Evolutionary conservation across 208 protist genomes (phyloP), one percentile per base, ranked within the genome.

Genomic region (Endotrypanum monterogeii): DNA sequence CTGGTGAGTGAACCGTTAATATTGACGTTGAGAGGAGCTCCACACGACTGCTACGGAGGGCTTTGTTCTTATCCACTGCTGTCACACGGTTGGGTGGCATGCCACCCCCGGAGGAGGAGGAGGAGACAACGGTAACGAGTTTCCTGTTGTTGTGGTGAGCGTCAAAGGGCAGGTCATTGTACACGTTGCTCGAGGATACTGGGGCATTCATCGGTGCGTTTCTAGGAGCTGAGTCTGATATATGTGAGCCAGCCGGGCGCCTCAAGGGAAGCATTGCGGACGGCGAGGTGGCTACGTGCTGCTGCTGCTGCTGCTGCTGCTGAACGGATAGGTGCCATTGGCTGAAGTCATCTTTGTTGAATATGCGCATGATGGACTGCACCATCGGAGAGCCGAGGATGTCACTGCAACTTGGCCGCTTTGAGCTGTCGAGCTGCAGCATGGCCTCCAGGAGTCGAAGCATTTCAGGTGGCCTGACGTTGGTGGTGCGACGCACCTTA

Each of bases 391-490:
- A 94, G 62, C 70, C 70, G n/a, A 97, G 68, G 30, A 97, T 89
- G 57, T 95, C 90, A 2, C 87, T 54, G 70, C 93, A 97, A 52
- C 82, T 86, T 2, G 93, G 93, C 14, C 93, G 93, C 74, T 82
- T 81, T 39, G 37, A 14, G 51, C 89, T 88, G 58, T 93, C 83
- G 57, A 79, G 83, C 67, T 91, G 86, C 67, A 97, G 80, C 89
- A 97, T 94, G 52, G 84, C 85, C 16, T 88, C 82, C 35, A 94
- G 85, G 28, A 97, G 81, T 73, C 85, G 77, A 44, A 95, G 37
- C 90, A 97, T 94, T 75, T 97, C 93, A 51, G 79, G 83, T 35
- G 93, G 93, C n/a, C 93, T 91, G n/a, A 44, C 51, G 46, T 84
- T 81, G 28, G 76, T 65, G 7, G 77, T 66, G 55, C 41, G 66